Conservation (phyloP, 768 basidiomycete genomes). For the Russula virescens region DNA sequence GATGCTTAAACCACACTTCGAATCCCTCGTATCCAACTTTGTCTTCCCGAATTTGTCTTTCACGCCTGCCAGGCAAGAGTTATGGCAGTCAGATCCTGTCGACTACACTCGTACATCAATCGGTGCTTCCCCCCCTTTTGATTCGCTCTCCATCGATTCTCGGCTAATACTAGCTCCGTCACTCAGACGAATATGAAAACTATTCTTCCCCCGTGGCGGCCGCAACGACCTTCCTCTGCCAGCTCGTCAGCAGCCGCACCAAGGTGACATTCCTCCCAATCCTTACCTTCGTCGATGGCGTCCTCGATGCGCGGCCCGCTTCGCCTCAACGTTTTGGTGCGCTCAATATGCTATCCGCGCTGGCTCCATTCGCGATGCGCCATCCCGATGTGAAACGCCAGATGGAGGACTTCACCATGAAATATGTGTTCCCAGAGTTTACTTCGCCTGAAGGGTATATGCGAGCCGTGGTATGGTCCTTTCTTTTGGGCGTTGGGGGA, state of each 20-base stretch:
- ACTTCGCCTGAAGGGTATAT: slow-evolving; percentile 61
- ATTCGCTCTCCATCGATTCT: neutral
- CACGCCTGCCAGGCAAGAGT: slow-evolving; percentile 54
- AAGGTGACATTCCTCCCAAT: slow-evolving; percentile 79
- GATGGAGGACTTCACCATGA: slow-evolving; percentile 73
- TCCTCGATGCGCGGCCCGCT: slow-evolving; percentile 59
- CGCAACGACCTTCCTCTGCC: slow-evolving; percentile 74
- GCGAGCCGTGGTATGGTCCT: slow-evolving; percentile 58
- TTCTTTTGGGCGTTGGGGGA: neutral
- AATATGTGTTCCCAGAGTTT: slow-evolving; percentile 72
- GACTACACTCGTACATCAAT: slow-evolving; percentile 75
- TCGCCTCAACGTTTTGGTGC: slow-evolving; percentile 76
- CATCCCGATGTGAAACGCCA: slow-evolving; percentile 73
- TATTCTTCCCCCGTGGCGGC: slow-evolving; percentile 71
- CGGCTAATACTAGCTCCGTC: slow-evolving; percentile 1
- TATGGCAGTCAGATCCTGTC: slow-evolving; percentile 78
- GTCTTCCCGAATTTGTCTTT: slow-evolving; percentile 86
- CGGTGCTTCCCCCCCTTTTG: slow-evolving; percentile 37
- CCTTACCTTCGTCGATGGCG: slow-evolving; percentile 66
- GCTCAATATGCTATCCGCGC: slow-evolving; percentile 71
- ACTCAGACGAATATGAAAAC: slow-evolving; percentile 76
- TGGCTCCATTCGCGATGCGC: slow-evolving; percentile 76
- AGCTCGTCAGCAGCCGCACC: slow-evolving; percentile 72
- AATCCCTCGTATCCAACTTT: slow-evolving; percentile 71
- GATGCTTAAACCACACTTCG: slow-evolving; percentile 78